These are phyloP conservation scores for Vigna mungo DNA, from an alignment of 306 rosid species.

Conservation along the genomic window DNA sequence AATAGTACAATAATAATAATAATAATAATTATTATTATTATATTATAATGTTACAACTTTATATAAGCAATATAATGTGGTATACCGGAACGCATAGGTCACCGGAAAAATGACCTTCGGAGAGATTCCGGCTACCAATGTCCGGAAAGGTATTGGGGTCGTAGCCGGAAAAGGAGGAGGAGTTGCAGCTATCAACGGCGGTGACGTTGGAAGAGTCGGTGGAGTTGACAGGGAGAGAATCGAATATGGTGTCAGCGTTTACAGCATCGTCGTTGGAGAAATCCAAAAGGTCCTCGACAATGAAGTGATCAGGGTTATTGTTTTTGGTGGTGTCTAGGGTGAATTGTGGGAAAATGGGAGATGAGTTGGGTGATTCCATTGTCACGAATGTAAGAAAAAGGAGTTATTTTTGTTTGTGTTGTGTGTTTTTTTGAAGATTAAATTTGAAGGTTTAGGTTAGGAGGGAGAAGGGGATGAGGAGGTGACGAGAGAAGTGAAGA, in stretches of 20 bases:
- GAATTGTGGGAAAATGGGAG: constrained; percentile 50
- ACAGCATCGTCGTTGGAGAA: constrained; percentile 67
- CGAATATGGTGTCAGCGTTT: constrained; percentile 46
- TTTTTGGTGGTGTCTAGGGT: constrained; percentile 47
- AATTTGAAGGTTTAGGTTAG: background rate
- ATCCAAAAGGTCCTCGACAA: constrained; percentile 80
- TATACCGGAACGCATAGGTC: constrained; percentile 83
- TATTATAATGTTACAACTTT: background rate
- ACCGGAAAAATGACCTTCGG: constrained; percentile 56
- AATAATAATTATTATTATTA: background rate
- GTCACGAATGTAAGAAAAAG: background rate
- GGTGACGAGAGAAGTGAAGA: background rate
- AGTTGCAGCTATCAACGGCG: constrained; percentile 58
- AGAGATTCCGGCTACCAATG: constrained; percentile 46
- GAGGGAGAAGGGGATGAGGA: background rate
- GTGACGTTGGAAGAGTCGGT: constrained; percentile 58
- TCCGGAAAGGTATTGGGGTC: constrained; percentile 44
- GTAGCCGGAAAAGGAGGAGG: constrained; percentile 56
- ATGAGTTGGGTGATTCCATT: constrained; percentile 61
- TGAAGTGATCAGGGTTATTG: constrained; percentile 54
- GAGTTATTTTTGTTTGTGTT: background rate
- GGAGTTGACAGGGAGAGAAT: constrained; percentile 37
- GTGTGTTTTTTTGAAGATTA: constrained; percentile 18
- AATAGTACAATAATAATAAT: no score
- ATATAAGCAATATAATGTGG: constrained; percentile 7